Percentiles rank a stretch among this genome's conserved stretches.
phyloP scores from a whole-genome alignment of 75 land plant genomes.

The Sequoiadendron giganteum region DNA sequence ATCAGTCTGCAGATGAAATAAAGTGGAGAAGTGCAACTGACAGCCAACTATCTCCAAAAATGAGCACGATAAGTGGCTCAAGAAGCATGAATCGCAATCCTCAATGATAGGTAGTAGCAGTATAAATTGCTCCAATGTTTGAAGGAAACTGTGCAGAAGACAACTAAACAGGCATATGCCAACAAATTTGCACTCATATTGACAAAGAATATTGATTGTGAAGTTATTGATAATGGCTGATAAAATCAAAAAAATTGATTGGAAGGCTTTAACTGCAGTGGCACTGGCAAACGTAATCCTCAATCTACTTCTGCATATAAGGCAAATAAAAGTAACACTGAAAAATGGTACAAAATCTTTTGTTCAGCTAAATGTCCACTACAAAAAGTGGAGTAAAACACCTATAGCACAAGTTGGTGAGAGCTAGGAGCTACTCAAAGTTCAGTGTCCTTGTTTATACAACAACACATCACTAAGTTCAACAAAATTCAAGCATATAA shows the following conservation, averaged over 20 bases:
- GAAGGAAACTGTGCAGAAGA: not conserved
- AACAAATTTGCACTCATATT: not conserved
- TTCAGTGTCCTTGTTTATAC: too few relatives aligned
- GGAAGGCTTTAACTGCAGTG: not conserved
- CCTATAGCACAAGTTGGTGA: not conserved
- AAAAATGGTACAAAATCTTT: not conserved
- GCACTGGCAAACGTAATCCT: not conserved
- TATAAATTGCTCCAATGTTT: not conserved
- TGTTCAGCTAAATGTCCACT: not conserved
- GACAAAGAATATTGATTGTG: not conserved
- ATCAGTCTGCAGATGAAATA: not conserved
- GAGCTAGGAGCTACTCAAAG: not conserved
- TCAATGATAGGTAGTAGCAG: not conserved
- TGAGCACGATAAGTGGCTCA: not conserved
- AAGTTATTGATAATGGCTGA: not conserved
- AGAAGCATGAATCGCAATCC: not conserved
- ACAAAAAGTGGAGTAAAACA: not conserved
- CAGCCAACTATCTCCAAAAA: not conserved
- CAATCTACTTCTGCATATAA: not conserved
- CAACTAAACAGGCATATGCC: not conserved
- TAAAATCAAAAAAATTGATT: too few relatives aligned
- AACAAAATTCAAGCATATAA: too few relatives aligned
- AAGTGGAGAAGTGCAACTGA: not conserved
- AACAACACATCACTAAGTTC: too few relatives aligned
- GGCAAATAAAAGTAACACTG: not conserved